Percentiles rank a stretch among this genome's conserved stretches.
phyloP scores from a whole-genome alignment of 2,329 filamentous ascomycete genomes.

The Orbilia blumenaviensis region DNA sequence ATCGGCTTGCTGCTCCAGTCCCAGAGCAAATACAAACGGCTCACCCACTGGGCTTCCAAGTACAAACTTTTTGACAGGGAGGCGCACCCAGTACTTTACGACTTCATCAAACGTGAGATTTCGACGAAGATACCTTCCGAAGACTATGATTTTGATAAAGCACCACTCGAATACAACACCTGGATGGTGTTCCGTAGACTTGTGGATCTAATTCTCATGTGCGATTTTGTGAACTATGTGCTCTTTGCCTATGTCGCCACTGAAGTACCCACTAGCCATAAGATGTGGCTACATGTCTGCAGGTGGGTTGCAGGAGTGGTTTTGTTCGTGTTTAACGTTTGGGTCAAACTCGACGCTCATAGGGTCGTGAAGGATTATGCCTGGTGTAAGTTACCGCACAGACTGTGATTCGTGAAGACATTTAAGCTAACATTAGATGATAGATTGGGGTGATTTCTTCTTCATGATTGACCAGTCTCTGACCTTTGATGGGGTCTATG shows the following conservation, averaged over 20 bases:
- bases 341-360: constrained; percentile 98
- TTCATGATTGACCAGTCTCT: constrained; percentile 97
- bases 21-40: constrained; percentile 86
- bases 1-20: constrained; percentile 88
- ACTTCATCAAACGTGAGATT: constrained; percentile 84
- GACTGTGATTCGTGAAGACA: background rate
- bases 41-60: constrained; percentile 87
- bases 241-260: constrained; percentile 92
- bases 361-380: constrained; percentile 98
- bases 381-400: constrained; percentile 70
- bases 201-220: constrained; percentile 97
- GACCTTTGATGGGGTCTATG: constrained; percentile 98
- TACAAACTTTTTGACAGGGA: constrained; percentile 87
- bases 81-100: constrained; percentile 80
- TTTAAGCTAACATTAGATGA: constrained; percentile 6
- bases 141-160: constrained; percentile 92
- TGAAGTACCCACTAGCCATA: constrained; percentile 77
- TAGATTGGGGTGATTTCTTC: constrained; percentile 97
- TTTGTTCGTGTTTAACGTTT: constrained; percentile 91
- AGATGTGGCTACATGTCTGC: constrained; percentile 71
- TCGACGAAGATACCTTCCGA: constrained; percentile 87
- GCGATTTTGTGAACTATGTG: constrained; percentile 96
- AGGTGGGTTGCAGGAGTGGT: constrained; percentile 82
- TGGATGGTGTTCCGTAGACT: constrained; percentile 96
- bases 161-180: constrained; percentile 97